A percentile compares a stretch with the other conserved stretches of the same genome.
phyloP scores from a whole-genome alignment of 1,139 yeast species.

The Suhomyces chickasaworum region DNA sequence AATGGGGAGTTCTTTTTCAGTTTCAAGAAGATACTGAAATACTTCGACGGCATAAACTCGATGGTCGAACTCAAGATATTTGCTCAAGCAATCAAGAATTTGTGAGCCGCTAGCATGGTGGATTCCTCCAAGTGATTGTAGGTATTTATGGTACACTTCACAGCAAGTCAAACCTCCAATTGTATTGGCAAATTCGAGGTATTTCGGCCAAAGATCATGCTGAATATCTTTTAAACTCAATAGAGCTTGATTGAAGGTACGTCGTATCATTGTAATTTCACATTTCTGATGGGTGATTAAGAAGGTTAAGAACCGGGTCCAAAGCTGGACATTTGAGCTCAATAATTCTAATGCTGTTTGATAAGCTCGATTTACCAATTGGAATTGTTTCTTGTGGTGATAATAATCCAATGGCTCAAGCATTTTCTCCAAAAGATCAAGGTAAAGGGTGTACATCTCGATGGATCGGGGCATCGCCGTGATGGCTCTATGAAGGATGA shows the following conservation, averaged over 20 bases:
- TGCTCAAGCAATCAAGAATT: constrained; percentile 23
- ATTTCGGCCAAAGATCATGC: constrained; percentile 60
- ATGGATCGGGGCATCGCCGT: constrained; percentile 48
- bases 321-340: constrained; percentile 50
- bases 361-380: constrained; percentile 44
- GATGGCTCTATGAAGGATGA: constrained; percentile 58
- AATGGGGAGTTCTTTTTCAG: constrained; percentile 5
- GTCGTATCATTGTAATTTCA: constrained; percentile 48
- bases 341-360: constrained; percentile 49
- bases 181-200: constrained; percentile 51
- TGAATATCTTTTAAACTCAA: constrained; percentile 57
- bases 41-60: constrained; percentile 2
- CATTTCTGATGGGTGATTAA: constrained; percentile 34
- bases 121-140: constrained; percentile 26
- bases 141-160: constrained; percentile 46
- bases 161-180: constrained; percentile 48
- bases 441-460: constrained; percentile 58
- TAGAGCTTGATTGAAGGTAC: constrained; percentile 55
- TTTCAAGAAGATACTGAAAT: background rate
- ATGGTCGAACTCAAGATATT: constrained; percentile 30
- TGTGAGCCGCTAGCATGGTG: constrained; percentile 6
- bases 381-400: constrained; percentile 32
- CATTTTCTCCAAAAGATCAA: constrained; percentile 41
- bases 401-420: constrained; percentile 31
- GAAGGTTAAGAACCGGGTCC: constrained; percentile 58